These are phyloP conservation scores for Acanthamoeba healyi DNA, from an alignment of 208 protist genomes.

Conservation along the genomic window DNA sequence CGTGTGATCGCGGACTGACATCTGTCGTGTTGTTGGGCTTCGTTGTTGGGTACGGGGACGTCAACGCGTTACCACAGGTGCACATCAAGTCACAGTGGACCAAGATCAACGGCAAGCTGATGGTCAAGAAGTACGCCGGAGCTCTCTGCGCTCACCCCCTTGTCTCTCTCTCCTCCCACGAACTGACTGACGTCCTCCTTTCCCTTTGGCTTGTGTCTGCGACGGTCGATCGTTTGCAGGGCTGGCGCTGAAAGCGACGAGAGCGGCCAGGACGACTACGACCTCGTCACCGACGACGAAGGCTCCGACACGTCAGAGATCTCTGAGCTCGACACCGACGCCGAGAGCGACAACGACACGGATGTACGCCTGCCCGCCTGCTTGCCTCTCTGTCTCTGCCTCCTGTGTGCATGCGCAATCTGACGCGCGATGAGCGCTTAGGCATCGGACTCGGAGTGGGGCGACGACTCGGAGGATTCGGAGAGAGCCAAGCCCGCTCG, in stretches of 20 bases:
- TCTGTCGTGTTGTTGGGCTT: too few relatives aligned
- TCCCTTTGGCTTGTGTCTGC: not conserved
- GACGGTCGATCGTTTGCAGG: not conserved
- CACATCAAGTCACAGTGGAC: constrained; percentile 62
- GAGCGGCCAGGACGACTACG: constrained; percentile 36
- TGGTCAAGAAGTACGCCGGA: constrained; percentile 59
- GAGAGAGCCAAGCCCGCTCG: not conserved
- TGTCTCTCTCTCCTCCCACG: not conserved
- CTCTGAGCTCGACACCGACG: constrained; percentile 7
- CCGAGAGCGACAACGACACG: not conserved
- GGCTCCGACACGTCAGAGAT: constrained; percentile 41
- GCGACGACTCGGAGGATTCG: not conserved
- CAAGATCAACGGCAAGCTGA: constrained; percentile 51
- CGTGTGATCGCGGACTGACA: too few relatives aligned
- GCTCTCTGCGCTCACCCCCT: too few relatives aligned
- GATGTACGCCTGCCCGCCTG: not conserved
- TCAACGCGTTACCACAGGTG: too few relatives aligned
- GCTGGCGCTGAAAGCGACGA: not conserved
- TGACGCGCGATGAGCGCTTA: too few relatives aligned
- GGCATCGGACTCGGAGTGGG: constrained; percentile 38
- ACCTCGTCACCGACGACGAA: constrained; percentile 69
- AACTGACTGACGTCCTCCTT: not conserved
- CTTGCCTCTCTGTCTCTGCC: too few relatives aligned
- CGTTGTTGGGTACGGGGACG: too few relatives aligned
- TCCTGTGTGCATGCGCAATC: too few relatives aligned